These are phyloP conservation scores for Aspergillus alliaceus DNA, from an alignment of 2,329 filamentous ascomycete species.

Conservation along the genomic window DNA sequence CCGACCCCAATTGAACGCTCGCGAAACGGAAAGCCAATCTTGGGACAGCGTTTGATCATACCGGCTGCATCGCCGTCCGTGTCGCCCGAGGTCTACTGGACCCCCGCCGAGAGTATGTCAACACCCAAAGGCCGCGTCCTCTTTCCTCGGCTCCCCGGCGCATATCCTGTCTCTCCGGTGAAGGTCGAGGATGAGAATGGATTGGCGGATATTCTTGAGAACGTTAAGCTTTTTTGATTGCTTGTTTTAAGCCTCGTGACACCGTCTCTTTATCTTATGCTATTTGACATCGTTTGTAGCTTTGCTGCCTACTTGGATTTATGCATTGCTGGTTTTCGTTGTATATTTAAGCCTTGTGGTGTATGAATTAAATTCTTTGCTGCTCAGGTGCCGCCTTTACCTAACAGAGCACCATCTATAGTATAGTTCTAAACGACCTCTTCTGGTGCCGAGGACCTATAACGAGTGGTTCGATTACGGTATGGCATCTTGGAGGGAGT, in stretches of 20 bases:
- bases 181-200: neutral
- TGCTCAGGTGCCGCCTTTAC: neutral
- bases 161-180: neutral
- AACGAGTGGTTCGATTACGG: neutral
- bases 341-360: neutral
- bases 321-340: neutral
- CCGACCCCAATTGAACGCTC: conserved; percentile 1
- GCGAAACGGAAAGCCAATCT: neutral
- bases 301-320: neutral
- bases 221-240: neutral
- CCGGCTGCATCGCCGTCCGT: neutral
- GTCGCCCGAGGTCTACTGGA: neutral
- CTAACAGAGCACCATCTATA: neutral
- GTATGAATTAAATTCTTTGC: neutral
- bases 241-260: neutral
- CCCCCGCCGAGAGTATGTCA: neutral
- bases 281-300: neutral
- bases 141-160: neutral
- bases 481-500: neutral
- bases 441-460: neutral
- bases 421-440: neutral
- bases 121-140: neutral
- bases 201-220: neutral
- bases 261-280: neutral
- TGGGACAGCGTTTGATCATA: neutral